These are phyloP conservation scores for Lyophyllum decastes DNA, from an alignment of 768 basidiomycete genomes.

Conservation along the genomic window DNA sequence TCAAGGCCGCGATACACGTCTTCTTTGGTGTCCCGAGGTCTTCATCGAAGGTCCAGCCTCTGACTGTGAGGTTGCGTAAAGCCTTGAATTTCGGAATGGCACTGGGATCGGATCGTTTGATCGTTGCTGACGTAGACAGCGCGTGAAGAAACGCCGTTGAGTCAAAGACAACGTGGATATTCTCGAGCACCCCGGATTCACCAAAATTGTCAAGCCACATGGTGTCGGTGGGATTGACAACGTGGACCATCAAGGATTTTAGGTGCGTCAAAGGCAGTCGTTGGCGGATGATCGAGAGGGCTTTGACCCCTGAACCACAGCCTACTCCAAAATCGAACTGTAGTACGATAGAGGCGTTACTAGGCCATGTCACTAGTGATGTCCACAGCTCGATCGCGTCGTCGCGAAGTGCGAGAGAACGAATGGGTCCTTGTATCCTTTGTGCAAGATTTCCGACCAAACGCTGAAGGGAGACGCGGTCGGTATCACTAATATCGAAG, in stretches of 20 bases:
- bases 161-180: background rate
- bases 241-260: background rate
- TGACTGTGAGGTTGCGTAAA: background rate
- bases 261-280: background rate
- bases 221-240: background rate
- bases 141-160: background rate
- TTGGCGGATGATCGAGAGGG: background rate
- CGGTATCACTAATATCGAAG: background rate
- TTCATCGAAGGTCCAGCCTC: background rate
- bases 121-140: background rate
- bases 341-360: background rate
- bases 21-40: background rate
- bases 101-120: background rate
- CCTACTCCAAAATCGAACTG: background rate
- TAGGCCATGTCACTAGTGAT: background rate
- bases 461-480: background rate
- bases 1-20: background rate
- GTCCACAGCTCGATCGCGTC: background rate
- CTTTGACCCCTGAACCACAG: background rate
- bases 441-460: background rate
- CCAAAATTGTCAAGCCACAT: background rate
- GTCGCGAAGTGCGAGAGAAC: background rate
- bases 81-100: background rate
- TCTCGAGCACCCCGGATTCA: background rate
- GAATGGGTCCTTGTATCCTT: background rate